Evolutionary conservation across 2,329 filamentous ascomycete species (phyloP).

Genomic region (Venturia carpophila): DNA sequence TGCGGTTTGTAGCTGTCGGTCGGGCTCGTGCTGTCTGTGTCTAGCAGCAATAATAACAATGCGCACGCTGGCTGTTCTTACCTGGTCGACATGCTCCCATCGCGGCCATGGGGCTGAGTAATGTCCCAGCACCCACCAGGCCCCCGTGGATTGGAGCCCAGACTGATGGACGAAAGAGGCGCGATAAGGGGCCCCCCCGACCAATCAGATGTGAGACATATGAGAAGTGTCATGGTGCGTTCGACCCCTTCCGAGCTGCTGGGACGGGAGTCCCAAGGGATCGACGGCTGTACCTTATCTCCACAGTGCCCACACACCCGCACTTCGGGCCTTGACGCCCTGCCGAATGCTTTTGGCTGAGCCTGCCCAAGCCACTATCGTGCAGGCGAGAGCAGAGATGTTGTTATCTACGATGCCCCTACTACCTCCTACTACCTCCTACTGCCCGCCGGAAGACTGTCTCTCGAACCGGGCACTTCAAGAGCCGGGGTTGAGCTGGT

Average conservation of each 20-base stretch:
- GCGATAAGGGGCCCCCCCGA: neutral
- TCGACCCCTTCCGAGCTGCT: neutral
- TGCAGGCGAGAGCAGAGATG: too few species aligned
- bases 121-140: neutral
- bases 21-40: neutral
- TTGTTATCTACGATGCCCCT: too few species aligned
- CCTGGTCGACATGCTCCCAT: neutral
- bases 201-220: neutral
- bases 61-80: neutral
- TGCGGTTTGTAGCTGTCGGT: neutral
- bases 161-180: neutral
- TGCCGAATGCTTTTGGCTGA: too few species aligned
- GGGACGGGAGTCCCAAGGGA: neutral
- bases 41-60: neutral
- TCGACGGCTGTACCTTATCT: neutral
- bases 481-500: too few species aligned
- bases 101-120: neutral
- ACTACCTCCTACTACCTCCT: too few species aligned
- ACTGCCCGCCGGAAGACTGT: too few species aligned
- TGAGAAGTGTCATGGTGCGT: neutral
- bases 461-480: too few species aligned
- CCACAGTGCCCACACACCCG: neutral
- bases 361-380: neutral
- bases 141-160: constrained; percentile 8
- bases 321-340: too few species aligned